These are phyloP conservation scores for Phylloporus arenicola DNA, from an alignment of 768 basidiomycete genomes.

Conservation along the genomic window DNA sequence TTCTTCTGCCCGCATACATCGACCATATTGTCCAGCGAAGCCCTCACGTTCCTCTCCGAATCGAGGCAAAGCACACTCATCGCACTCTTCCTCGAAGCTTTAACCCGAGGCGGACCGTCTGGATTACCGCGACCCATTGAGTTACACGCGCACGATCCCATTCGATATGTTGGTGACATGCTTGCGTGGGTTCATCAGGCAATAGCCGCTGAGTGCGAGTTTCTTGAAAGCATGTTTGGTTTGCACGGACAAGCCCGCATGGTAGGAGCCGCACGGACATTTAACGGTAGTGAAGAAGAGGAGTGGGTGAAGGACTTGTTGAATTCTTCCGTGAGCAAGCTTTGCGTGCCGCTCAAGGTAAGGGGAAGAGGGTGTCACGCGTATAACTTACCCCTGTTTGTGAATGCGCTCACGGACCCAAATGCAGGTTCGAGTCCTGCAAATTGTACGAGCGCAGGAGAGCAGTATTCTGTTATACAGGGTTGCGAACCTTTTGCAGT, in stretches of 20 bases:
- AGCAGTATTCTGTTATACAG: slow-evolving; percentile 89
- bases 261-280: slow-evolving; percentile 67
- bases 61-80: slow-evolving; percentile 79
- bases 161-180: slow-evolving; percentile 97
- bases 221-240: slow-evolving; percentile 82
- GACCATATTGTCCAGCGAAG: slow-evolving; percentile 48
- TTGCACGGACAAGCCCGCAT: slow-evolving; percentile 49
- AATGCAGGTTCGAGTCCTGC: slow-evolving; percentile 76
- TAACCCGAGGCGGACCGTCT: slow-evolving; percentile 83
- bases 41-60: slow-evolving; percentile 68
- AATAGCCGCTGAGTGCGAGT: slow-evolving; percentile 92
- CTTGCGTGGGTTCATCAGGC: slow-evolving; percentile 97
- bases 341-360: slow-evolving; percentile 88
- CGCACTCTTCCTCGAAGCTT: slow-evolving; percentile 76
- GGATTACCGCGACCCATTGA: slow-evolving; percentile 91
- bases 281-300: slow-evolving; percentile 58
- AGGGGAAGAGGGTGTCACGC: slow-evolving; percentile 4
- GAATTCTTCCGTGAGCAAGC: slow-evolving; percentile 75
- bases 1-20: neutral
- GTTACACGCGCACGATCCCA: slow-evolving; percentile 94
- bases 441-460: slow-evolving; percentile 91
- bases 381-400: neutral
- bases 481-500: slow-evolving; percentile 91
- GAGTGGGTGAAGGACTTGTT: slow-evolving; percentile 75
- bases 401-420: neutral